These are phyloP conservation scores for Phytophthora sojae DNA, from an alignment of 352 stramenopile species.

Conservation along the genomic window DNA sequence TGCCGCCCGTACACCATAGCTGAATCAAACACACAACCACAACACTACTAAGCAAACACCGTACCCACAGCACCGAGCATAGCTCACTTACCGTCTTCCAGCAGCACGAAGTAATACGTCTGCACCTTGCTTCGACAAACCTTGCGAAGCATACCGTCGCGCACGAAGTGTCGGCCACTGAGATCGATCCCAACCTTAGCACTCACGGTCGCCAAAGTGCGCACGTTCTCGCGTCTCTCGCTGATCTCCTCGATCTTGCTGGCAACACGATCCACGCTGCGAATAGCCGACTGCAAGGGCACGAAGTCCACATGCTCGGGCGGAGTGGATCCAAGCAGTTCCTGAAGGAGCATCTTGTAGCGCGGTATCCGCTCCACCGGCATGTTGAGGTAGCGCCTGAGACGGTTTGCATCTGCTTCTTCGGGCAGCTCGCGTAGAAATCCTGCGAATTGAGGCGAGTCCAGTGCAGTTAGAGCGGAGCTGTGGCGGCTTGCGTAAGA, in stretches of 20 bases:
- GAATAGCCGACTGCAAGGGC: conserved; percentile 76
- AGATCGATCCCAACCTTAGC: conserved; percentile 77
- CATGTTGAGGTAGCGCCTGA: conserved; percentile 88
- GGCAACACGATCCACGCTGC: conserved; percentile 77
- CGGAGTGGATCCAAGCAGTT: conserved; percentile 75
- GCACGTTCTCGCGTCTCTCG: conserved; percentile 68
- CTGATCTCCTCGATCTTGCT: conserved; percentile 87
- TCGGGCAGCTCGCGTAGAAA: conserved; percentile 80
- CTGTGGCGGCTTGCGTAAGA: conserved; percentile 87
- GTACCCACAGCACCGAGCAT: background rate
- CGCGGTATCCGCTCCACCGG: conserved; percentile 87
- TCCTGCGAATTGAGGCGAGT: conserved; percentile 73
- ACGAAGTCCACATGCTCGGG: conserved; percentile 77
- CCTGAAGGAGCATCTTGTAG: conserved; percentile 86
- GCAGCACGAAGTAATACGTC: conserved; percentile 85
- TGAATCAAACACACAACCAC: conserved; percentile 22
- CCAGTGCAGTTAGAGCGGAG: conserved; percentile 69
- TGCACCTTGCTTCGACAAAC: conserved; percentile 88
- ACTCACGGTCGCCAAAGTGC: conserved; percentile 68
- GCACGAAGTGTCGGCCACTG: conserved; percentile 67
- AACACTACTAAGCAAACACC: background rate
- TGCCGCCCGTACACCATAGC: conserved; percentile 78
- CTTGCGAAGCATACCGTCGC: conserved; percentile 85
- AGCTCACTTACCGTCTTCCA: conserved; percentile 75
- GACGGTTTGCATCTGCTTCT: conserved; percentile 64